A percentile compares a stretch with the other conserved stretches of the same genome.
phyloP scores from a whole-genome alignment of 345 rosid species.

The Eucalyptus lansdowneana region DNA sequence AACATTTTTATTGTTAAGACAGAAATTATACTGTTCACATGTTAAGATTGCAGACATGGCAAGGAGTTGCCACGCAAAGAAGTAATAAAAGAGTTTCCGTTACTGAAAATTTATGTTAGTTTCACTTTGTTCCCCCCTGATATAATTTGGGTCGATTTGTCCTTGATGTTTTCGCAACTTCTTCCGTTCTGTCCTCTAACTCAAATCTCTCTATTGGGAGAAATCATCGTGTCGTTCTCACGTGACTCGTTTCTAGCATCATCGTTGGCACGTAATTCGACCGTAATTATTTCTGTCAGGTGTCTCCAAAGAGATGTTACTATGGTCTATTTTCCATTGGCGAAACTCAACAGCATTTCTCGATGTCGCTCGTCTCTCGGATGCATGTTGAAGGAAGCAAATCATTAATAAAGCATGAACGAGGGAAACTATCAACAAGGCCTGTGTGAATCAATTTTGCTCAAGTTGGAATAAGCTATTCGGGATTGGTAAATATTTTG shows the following conservation, averaged over 20 bases:
- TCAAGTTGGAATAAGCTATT: background rate
- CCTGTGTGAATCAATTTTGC: background rate
- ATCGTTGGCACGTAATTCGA: background rate
- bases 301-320: background rate
- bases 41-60: background rate
- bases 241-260: background rate
- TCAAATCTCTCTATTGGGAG: background rate
- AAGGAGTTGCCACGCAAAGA: background rate
- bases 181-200: background rate
- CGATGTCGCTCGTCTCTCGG: background rate
- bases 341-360: background rate
- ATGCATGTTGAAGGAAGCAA: background rate
- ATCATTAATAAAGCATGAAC: background rate
- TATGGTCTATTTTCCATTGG: background rate
- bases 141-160: background rate
- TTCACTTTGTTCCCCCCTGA: background rate
- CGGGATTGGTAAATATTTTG: background rate
- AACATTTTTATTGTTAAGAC: background rate
- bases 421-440: background rate
- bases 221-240: background rate
- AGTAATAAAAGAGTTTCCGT: background rate
- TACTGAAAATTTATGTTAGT: background rate
- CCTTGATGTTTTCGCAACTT: background rate
- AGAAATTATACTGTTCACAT: background rate
- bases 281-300: background rate